Evolutionary conservation across 2,329 filamentous ascomycete species (phyloP).

Genomic region (Aspergillus chevalieri): DNA sequence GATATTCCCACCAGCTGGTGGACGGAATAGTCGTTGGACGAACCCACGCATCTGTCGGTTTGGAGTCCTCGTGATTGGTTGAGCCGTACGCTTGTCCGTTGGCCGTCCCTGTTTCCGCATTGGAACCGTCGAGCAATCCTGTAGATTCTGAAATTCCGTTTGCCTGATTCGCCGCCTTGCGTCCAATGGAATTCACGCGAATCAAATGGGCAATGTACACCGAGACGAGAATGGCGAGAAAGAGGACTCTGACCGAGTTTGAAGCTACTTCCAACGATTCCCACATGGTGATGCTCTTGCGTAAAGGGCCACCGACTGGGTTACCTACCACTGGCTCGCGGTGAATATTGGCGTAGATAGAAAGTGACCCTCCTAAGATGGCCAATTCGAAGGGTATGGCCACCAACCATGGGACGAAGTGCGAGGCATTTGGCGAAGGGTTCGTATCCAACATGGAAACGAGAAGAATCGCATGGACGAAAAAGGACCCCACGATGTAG

Average conservation of each 20-base stretch:
- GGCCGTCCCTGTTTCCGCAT: conserved; percentile 40
- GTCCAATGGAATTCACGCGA: conserved; percentile 41
- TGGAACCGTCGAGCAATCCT: conserved; percentile 34
- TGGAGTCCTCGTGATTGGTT: conserved; percentile 39
- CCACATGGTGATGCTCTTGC: conserved; percentile 36
- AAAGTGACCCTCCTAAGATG: conserved; percentile 63
- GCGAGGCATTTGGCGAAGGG: conserved; percentile 71
- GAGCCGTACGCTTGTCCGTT: conserved; percentile 50
- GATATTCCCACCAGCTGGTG: conserved; percentile 93
- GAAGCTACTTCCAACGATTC: conserved; percentile 44
- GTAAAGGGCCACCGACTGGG: conserved; percentile 37
- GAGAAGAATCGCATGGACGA: conserved; percentile 78
- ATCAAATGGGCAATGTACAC: conserved; percentile 52
- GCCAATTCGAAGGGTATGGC: conserved; percentile 66
- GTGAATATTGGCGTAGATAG: conserved; percentile 63
- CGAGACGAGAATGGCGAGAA: conserved; percentile 56
- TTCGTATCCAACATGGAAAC: conserved; percentile 80
- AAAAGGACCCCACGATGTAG: conserved; percentile 76
- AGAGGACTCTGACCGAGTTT: conserved; percentile 61
- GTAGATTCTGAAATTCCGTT: conserved; percentile 40
- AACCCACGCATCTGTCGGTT: conserved; percentile 68
- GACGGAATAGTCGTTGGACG: conserved; percentile 78
- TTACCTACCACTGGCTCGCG: conserved; percentile 54
- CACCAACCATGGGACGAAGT: conserved; percentile 72
- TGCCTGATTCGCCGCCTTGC: conserved; percentile 18